Percentiles rank a stretch among this genome's conserved stretches.
Evolutionary conservation across 1,139 yeast genomes (phyloP).

Genomic region (Arxiozyma slooffiae): DNA sequence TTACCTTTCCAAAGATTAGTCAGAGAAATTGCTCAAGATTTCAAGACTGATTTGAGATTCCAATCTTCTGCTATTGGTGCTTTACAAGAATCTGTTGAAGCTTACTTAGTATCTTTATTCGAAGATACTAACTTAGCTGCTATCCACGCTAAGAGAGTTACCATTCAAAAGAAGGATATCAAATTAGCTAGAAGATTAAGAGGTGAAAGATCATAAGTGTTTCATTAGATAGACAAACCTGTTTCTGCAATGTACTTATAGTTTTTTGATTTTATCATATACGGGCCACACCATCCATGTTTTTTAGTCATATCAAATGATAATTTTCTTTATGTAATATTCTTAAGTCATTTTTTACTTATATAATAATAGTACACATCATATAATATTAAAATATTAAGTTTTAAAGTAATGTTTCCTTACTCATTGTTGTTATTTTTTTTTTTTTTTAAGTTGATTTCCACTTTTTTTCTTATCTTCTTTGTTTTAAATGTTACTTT

Average conservation of each 20-base stretch:
- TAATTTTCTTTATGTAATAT: constrained; percentile 3
- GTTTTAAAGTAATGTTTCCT: background rate
- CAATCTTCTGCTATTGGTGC: constrained; percentile 99
- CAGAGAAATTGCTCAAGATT: constrained; percentile 95
- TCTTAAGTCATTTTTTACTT: constrained; percentile 1
- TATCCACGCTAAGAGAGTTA: constrained; percentile 98
- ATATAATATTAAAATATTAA: constrained; percentile 1
- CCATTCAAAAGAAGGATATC: constrained; percentile 98
- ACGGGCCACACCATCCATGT: background rate
- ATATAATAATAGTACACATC: background rate
- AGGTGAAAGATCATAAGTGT: constrained; percentile 76
- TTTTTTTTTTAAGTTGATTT: too few species aligned
- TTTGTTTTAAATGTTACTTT: too few species aligned
- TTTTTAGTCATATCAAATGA: background rate
- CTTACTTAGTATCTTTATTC: constrained; percentile 80
- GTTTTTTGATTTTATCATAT: background rate
- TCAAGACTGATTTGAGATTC: constrained; percentile 96
- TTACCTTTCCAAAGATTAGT: constrained; percentile 98
- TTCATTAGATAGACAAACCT: background rate
- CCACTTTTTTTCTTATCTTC: background rate
- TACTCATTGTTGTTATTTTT: too few species aligned
- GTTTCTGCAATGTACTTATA: background rate
- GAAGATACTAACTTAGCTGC: constrained; percentile 99
- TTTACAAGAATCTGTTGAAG: constrained; percentile 97
- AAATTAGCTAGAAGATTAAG: constrained; percentile 98